Evolutionary conservation across 78 protist species (phyloP).

Genomic region (Cavenderia fasciculata): DNA sequence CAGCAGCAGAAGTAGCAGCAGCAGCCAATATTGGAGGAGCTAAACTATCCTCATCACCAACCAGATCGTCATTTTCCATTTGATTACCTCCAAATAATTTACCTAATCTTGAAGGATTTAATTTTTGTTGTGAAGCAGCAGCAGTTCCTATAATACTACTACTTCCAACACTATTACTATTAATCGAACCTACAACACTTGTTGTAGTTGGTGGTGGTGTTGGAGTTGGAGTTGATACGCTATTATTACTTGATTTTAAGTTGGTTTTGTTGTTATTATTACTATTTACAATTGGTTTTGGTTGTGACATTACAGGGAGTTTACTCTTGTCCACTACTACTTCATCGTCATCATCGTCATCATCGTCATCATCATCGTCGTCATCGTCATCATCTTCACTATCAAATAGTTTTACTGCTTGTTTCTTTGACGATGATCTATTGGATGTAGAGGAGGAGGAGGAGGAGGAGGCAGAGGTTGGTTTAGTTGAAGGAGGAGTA

Average conservation of each 20-base stretch:
- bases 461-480: too few relatives aligned
- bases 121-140: not conserved
- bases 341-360: constrained; percentile 51
- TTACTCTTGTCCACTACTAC: not conserved
- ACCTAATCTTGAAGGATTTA: constrained; percentile 5
- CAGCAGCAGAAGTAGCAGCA: not conserved
- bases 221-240: not conserved
- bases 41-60: not conserved
- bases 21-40: not conserved
- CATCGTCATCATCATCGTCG: constrained; percentile 47
- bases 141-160: not conserved
- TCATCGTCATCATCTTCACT: constrained; percentile 57
- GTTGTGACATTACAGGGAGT: not conserved
- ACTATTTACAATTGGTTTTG: not conserved
- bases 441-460: too few relatives aligned
- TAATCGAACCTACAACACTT: too few relatives aligned
- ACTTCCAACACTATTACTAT: too few relatives aligned
- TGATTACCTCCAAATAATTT: constrained; percentile 21
- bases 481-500: not conserved
- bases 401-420: constrained; percentile 19
- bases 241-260: too few relatives aligned
- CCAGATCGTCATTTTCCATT: not conserved
- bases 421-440: not conserved
- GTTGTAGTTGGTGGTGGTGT: not conserved
- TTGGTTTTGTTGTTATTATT: not conserved